Evolutionary conservation across 2,329 filamentous ascomycete species (phyloP).

Genomic region (Colletotrichum melonis): DNA sequence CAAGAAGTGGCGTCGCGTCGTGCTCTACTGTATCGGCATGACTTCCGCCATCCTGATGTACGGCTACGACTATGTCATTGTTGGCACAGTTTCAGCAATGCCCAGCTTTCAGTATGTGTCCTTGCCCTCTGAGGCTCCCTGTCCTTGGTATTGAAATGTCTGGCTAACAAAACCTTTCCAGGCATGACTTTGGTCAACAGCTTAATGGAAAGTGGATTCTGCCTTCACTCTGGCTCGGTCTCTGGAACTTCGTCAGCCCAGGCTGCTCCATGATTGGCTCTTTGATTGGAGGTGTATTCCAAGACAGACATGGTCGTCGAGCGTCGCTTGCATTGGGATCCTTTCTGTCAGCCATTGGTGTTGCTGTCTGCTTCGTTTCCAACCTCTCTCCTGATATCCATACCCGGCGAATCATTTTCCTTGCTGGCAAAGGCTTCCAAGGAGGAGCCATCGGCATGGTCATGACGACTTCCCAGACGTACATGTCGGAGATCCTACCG

Average conservation of each 20-base stretch:
- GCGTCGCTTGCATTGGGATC: constrained; percentile 48
- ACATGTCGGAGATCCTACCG: constrained; percentile 62
- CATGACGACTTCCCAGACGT: constrained; percentile 56
- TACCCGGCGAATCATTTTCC: constrained; percentile 51
- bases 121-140: background rate
- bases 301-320: constrained; percentile 53
- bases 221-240: constrained; percentile 55
- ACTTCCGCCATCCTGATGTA: constrained; percentile 42
- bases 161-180: constrained; percentile 20
- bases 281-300: constrained; percentile 49
- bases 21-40: constrained; percentile 42
- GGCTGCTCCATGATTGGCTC: constrained; percentile 53
- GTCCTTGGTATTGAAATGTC: too few relatives aligned
- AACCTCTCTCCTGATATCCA: constrained; percentile 37
- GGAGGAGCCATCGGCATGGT: constrained; percentile 57
- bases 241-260: constrained; percentile 55
- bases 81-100: constrained; percentile 46
- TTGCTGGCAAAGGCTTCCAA: constrained; percentile 58
- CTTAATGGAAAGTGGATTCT: constrained; percentile 48
- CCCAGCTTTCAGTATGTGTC: constrained; percentile 42
- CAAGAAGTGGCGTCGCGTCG: constrained; percentile 40
- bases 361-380: constrained; percentile 46
- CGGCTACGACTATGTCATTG: constrained; percentile 44
- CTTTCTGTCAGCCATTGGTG: constrained; percentile 48
- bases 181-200: constrained; percentile 47